Evolutionary conservation across 257 asterid species (phyloP).

Genomic region (Anisodus acutangulus): DNA sequence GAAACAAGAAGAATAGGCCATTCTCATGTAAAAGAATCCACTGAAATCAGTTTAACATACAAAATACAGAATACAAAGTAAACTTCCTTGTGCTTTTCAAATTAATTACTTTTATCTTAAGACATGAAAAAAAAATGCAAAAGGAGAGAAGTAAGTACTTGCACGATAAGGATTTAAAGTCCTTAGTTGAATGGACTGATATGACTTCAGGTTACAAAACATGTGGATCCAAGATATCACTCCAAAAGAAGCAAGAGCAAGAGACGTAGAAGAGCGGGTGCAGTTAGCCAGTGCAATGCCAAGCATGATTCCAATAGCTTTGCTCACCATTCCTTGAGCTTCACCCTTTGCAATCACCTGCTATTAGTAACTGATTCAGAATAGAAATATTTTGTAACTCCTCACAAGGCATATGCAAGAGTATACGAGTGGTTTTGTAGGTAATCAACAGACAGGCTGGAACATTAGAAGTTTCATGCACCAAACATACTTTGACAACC

Average conservation of each 20-base stretch:
- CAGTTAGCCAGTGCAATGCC: conserved; percentile 86
- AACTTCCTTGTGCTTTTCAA: not conserved
- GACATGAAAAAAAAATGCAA: conserved; percentile 4
- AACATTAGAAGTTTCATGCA: not conserved
- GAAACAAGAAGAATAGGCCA: not conserved
- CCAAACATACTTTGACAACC: not conserved
- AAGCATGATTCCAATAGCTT: conserved; percentile 83
- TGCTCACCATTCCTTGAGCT: conserved; percentile 99
- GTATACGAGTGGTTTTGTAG: not conserved
- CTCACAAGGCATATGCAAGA: conserved; percentile 27
- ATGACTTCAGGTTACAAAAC: conserved; percentile 97
- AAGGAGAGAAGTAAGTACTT: conserved; percentile 59
- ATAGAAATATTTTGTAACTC: not conserved
- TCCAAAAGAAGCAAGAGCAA: conserved; percentile 86
- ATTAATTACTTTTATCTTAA: conserved; percentile 14
- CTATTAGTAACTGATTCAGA: conserved; percentile 29
- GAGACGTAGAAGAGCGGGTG: conserved; percentile 82
- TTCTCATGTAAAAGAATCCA: not conserved
- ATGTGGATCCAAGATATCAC: conserved; percentile 90
- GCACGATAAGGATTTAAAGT: conserved; percentile 98
- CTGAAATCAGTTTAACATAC: not conserved
- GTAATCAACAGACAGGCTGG: not conserved
- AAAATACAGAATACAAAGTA: not conserved
- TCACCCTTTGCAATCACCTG: conserved; percentile 99
- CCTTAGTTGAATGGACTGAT: conserved; percentile 96